A percentile compares a stretch with the other conserved stretches of the same genome.
Evolutionary conservation across 1,139 yeast genomes (phyloP).

Genomic region (Candida labiduridarum): DNA sequence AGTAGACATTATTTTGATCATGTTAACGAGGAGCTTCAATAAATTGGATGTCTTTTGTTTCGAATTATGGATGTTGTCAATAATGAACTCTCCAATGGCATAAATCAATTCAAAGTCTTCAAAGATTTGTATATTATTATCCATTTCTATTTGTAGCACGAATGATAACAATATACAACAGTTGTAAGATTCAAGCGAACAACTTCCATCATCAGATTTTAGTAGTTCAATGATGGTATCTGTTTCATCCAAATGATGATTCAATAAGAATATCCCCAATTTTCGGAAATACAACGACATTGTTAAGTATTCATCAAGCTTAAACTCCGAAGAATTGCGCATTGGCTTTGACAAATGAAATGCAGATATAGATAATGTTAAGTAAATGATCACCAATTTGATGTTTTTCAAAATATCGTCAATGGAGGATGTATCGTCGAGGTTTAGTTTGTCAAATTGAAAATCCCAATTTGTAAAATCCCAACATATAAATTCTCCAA

Average conservation of each 20-base stretch:
- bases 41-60: constrained; percentile 17
- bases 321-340: constrained; percentile 15
- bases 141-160: constrained; percentile 41
- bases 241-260: constrained; percentile 46
- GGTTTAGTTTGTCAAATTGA: background rate
- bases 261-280: constrained; percentile 36
- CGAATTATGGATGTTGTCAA: constrained; percentile 23
- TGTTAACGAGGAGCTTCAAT: constrained; percentile 26
- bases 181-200: constrained; percentile 22
- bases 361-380: constrained; percentile 32
- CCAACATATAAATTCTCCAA: constrained; percentile 34
- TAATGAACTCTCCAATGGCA: constrained; percentile 45
- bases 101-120: constrained; percentile 46
- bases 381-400: constrained; percentile 28
- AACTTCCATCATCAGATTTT: constrained; percentile 9
- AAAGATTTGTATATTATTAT: constrained; percentile 39
- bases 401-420: constrained; percentile 18
- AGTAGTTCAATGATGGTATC: constrained; percentile 30
- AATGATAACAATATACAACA: constrained; percentile 31
- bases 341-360: constrained; percentile 20
- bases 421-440: background rate
- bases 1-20: constrained; percentile 32
- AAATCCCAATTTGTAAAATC: constrained; percentile 23
- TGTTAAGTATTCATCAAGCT: constrained; percentile 29
- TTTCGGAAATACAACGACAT: constrained; percentile 43